Percentiles rank a stretch among this genome's conserved stretches.
Evolutionary conservation across 192 early-diverging fungal species (phyloP).

Genomic region (Backusella luteola): DNA sequence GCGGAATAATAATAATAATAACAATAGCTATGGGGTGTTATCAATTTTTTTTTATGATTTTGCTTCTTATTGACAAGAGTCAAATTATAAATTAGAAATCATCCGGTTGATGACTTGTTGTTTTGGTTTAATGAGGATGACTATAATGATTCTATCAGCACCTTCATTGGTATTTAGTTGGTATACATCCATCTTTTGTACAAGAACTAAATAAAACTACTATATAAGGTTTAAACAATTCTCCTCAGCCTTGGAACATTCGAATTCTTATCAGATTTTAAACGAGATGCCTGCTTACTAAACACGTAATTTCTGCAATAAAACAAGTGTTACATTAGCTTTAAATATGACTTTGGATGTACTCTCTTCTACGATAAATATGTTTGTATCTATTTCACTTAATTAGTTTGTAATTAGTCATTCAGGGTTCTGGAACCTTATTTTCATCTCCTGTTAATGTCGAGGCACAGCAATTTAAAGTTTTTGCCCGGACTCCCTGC

Average conservation of each 20-base stretch:
- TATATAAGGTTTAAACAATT: not conserved
- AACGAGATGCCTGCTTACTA: not conserved
- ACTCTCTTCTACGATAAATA: not conserved
- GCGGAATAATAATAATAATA: not conserved
- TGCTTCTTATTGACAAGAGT: too few relatives aligned
- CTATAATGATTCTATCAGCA: too few relatives aligned
- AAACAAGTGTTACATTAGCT: not conserved
- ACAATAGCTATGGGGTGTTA: too few relatives aligned
- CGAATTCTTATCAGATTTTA: not conserved
- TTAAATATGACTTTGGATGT: not conserved
- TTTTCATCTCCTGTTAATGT: not conserved
- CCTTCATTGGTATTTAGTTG: too few relatives aligned
- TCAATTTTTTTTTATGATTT: too few relatives aligned
- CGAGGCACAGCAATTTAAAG: not conserved
- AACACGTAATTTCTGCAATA: not conserved
- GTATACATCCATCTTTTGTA: not conserved
- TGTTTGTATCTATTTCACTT: not conserved
- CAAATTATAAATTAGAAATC: too few relatives aligned
- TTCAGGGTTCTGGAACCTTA: not conserved
- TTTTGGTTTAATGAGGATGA: not conserved
- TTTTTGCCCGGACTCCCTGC: not conserved
- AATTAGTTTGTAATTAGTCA: not conserved
- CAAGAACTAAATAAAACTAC: not conserved
- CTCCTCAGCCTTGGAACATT: not conserved
- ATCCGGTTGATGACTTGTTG: too few relatives aligned